Base-by-base conservation (phyloP, 169 alveolate genomes). In the Eimeria mitis region DNA sequence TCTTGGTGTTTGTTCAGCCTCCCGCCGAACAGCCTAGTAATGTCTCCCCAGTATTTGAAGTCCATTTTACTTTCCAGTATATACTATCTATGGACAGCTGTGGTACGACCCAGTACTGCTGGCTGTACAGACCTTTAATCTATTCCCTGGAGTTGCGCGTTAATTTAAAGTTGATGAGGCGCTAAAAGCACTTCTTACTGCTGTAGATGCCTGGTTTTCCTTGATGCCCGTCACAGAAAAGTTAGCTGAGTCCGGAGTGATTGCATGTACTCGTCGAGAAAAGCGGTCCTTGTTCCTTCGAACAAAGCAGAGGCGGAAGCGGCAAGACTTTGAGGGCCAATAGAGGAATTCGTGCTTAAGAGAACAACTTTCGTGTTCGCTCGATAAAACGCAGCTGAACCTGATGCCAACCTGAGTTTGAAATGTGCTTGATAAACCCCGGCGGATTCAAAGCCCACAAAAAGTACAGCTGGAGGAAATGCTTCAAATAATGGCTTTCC, bases 401-500 rank as follows among this genome's bases (percentile, higher is more conserved):
- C 40, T 14, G 56, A 28, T 16, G 90, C 94, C 63, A 25, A 87
- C 94, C 94, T 87, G 94, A 87, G 94, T 61, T 47, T 87, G 81
- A 87, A 61, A 2, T 40, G 65, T n/a, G 94, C 94, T 21, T 87
- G 78, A 56, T 87, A 87, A n/a, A 87, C 83, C 75, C 42, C 81
- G 63, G 94, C 94, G 23, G 94, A 40, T 42, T 87, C 81, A 49
- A 65, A 87, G 42, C 94, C 94, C 28, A 87, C 94, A 28, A 87
- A 87, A 42, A 87, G 42, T 7, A 87, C 94, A 75, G 94, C 94
- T 63, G 94, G 94, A 42, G 94, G 94, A 47, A 65, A 28, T 25
- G 94, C 94, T 63, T 87, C 94, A 65, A 87, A 87, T 65, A 87
- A 47, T n/a, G 94, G 84, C 37, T 70, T 61, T 28, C 94, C 94